Evolutionary conservation across 2,329 filamentous ascomycete genomes (phyloP), one percentile per base, ranked within the genome.

Genomic region (Alternaria gansuensis): DNA sequence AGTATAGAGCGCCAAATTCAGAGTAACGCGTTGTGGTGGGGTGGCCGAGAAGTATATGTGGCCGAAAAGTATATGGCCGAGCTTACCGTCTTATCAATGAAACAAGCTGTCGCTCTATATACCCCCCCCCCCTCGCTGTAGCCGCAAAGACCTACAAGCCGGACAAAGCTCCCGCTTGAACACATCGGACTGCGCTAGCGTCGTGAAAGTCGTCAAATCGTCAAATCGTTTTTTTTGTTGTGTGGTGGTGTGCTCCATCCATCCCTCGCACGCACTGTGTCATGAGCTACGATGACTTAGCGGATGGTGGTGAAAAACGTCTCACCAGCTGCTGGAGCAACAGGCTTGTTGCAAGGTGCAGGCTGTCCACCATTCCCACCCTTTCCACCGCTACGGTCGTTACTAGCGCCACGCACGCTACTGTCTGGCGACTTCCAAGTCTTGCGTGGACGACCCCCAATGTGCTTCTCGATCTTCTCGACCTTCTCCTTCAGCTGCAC

Each of bases 391-490:
- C 23, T 26, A 24, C 40, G 34, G 2, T 36, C 11, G 26, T 31
- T 34, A n/a, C 39, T 44, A 7, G 23, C 36, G 14, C 37, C 14
- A 26, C 34, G 43, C 44, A 31, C 10, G 5, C 44, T 45, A 13
- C 11, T 21, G 14, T 39, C 50, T 1, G 23, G 21, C 1, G 46
- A 59, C 3, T n/a, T 46, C 17, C 44, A 39, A 3, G 31, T 33
- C 39, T 54, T 54, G 8, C 45, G 45, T 8, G 37, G 26, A 17
- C 39, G 40, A 5, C 33, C 17, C 5, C 10, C 29, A 2, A 51
- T 40, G 1, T 45, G 61, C 26, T 57, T 36, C 44, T 58, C 56
- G 5, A 68, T 62, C 51, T 62, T 51, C 4, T 46, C 54, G 9
- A 68, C 53, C 7, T 55, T 55, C 5, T 21, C 23, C 41, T 54